Base-by-base conservation (phyloP, 768 basidiomycete genomes). In the Mycena galericulata region DNA sequence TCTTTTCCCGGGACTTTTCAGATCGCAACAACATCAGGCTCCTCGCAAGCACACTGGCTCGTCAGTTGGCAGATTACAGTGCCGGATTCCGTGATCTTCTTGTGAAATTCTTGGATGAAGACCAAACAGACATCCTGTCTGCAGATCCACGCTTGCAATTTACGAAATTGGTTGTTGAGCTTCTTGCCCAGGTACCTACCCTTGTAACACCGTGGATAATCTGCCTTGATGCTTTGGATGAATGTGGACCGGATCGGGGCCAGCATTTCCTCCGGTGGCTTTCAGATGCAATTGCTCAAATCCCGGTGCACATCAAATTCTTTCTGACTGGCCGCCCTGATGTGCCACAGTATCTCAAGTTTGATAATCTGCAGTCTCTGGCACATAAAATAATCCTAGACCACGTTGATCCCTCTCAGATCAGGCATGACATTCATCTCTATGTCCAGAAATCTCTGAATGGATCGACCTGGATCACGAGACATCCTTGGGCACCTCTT, bases 191-290 rank as follows among this genome's bases (percentile, higher is more conserved):
- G 27, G 27, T 56, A 26, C 55, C 26, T 18, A 38, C 40, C 18
- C 17, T 32, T 34, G 12, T 20, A 41, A 56, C 38, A 20, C 55
- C 55, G 10, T 56, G 55, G 55, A 38, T 56, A 29, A 56, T 56
- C 18, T 56, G 55, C 20, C 15, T 56, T 10, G 55, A 56, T 29
- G 55, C 55, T 1, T 27, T 56, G 24, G 55, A 56, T 18, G 55
- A 56, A 41, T 56, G 38, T 30, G 55, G 55, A 20, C 9, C 22
- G 3, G 55, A 56, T 56, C 55, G 36, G 11, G 38, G 55, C 26
- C 9, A 56, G 36, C 11, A 4, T 1, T 40, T 7, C 36, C 5
- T 56, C 36, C 38, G 24, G 4, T 41, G n/a, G 55, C 38, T 56
- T 41, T 40, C 11, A 15, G 55, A 56, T 29, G 8, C 24, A 26